Evolutionary conservation across 441 rosid genomes (phyloP), one percentile per base, ranked within the genome.

Genomic region (Rhodomyrtus psidioides): DNA sequence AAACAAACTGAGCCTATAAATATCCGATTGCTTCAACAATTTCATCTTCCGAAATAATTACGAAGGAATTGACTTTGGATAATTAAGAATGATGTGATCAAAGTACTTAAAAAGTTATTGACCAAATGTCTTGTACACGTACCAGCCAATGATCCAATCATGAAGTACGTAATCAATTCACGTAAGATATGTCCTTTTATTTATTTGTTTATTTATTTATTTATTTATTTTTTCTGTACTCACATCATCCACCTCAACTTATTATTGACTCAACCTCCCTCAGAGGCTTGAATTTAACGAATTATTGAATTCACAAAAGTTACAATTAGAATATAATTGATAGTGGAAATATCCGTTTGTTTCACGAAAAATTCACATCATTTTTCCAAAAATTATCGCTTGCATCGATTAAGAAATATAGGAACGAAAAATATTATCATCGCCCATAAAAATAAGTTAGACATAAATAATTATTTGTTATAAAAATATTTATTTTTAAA

Each of bases 381-480:
- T 19, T 34, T 2, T 19, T 26, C 4, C 9, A 4, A 65, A 5
- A 9, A 34, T 34, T 0, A 1, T 65, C 10, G 0, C 1, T 19
- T 19, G 26, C 6, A 2, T 19, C 12, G 0, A 26, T 39, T 21
- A 34, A 10, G 23, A 4, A 19, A 34, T 34, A 3, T 34, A 65
- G 1, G 1, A 21, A 65, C 1, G 1, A 0, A 6, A 57, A 58
- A 21, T 65, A 19, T 19, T 65, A 21, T 34, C 7, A 10, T 2
- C 7, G 2, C 9, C 4, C 4, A 34, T 0, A 19, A 34, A 34
- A 34, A 34, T 19, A 19, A 49, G 10, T 1, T 7, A 15, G 30
- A 39, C 12, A 16, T 62, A 62, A 62, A 34, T 65, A 19, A 21
- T 34, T 2, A 7, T 19, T 0, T 1, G 34, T 30, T 10, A 34